Percentiles rank a stretch among this genome's conserved stretches.
These are phyloP conservation scores for Actinomortierella wolfii DNA, from an alignment of 371 early-diverging fungal species.

Conservation along the genomic window DNA sequence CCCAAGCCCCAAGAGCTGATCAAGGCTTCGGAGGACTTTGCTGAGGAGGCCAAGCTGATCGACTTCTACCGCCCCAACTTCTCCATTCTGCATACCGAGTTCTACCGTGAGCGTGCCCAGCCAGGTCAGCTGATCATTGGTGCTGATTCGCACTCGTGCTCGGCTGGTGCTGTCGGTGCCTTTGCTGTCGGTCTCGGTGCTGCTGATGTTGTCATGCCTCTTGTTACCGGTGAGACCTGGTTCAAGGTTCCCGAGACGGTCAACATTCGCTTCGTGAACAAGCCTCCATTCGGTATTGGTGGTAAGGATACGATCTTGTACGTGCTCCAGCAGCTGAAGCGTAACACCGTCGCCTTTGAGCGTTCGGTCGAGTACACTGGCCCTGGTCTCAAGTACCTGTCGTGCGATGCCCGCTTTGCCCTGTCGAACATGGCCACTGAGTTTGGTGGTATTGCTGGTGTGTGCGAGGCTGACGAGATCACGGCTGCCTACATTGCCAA, in stretches of 20 bases:
- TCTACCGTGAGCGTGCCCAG: slow-evolving; percentile 81
- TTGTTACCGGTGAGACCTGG: slow-evolving; percentile 84
- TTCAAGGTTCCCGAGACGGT: slow-evolving; percentile 81
- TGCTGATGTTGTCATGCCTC: slow-evolving; percentile 82
- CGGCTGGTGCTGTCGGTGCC: slow-evolving; percentile 76
- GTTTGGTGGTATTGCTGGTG: slow-evolving; percentile 84
- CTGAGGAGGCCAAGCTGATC: slow-evolving; percentile 70
- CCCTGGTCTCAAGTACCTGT: slow-evolving; percentile 72
- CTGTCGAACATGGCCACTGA: slow-evolving; percentile 85
- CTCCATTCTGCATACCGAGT: slow-evolving; percentile 82
- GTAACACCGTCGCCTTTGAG: slow-evolving; percentile 82
- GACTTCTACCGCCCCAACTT: slow-evolving; percentile 79
- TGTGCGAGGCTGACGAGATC: slow-evolving; percentile 75
- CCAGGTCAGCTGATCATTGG: slow-evolving; percentile 81
- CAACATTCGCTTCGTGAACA: slow-evolving; percentile 70
- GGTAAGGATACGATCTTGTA: slow-evolving; percentile 81
- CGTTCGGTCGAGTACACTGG: slow-evolving; percentile 81
- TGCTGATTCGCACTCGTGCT: slow-evolving; percentile 84
- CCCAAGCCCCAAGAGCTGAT: slow-evolving; percentile 72
- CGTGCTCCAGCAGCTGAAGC: slow-evolving; percentile 78
- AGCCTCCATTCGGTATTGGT: slow-evolving; percentile 77
- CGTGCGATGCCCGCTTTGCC: slow-evolving; percentile 81
- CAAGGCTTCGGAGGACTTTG: slow-evolving; percentile 66
- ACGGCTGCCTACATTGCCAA: slow-evolving; percentile 72
- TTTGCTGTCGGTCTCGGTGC: slow-evolving; percentile 83